Conservation (phyloP, 2,329 filamentous ascomycete genomes). For the Mycocentrospora acerina region DNA sequence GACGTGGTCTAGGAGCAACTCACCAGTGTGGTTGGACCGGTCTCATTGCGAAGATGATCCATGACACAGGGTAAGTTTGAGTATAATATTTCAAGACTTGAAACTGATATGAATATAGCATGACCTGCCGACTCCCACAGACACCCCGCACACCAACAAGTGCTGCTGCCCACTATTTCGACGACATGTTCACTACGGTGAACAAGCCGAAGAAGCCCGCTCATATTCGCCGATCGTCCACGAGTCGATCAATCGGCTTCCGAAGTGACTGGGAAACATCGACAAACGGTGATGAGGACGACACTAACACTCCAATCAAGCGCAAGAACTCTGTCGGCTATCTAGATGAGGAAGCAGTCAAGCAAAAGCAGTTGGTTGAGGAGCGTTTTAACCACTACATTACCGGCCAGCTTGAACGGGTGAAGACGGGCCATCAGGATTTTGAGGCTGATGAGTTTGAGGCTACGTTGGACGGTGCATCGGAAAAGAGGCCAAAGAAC, state of each 20-base stretch:
- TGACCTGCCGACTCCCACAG: slow-evolving; percentile 59
- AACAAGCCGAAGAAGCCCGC: slow-evolving; percentile 49
- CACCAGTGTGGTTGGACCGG: slow-evolving; percentile 98
- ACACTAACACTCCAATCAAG: slow-evolving; percentile 29
- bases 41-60: slow-evolving; percentile 92
- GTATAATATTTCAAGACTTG: background rate
- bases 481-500: slow-evolving; percentile 25
- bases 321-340: slow-evolving; percentile 53
- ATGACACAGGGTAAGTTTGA: slow-evolving; percentile 82
- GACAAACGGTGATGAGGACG: slow-evolving; percentile 39
- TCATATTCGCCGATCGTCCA: slow-evolving; percentile 74
- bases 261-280: slow-evolving; percentile 70
- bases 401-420: slow-evolving; percentile 73
- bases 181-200: slow-evolving; percentile 73
- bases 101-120: slow-evolving; percentile 48
- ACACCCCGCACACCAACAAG: slow-evolving; percentile 85
- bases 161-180: slow-evolving; percentile 91
- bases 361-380: slow-evolving; percentile 40
- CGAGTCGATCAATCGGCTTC: slow-evolving; percentile 77
- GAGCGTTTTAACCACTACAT: slow-evolving; percentile 80
- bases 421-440: slow-evolving; percentile 61
- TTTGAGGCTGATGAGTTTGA: slow-evolving; percentile 64
- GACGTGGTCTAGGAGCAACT: slow-evolving; percentile 84
- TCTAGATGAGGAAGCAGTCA: slow-evolving; percentile 54
- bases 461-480: slow-evolving; percentile 53